phyloP scores from a whole-genome alignment of 108 stramenopile species.

The Cyclotella cryptica region DNA sequence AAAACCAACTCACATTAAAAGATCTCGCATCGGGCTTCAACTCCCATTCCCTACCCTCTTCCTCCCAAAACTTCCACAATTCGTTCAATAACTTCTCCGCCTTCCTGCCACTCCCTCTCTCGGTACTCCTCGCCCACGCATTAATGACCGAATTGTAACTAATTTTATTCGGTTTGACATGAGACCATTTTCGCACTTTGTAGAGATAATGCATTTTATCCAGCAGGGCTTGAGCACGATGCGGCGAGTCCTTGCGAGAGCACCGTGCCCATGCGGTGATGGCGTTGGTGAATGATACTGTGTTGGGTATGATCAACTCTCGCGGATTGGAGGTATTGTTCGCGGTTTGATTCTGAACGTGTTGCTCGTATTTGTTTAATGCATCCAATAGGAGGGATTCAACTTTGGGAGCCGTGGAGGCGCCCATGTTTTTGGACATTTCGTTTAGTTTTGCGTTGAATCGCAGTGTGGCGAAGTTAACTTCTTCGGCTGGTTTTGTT shows the following conservation, averaged over 20 bases:
- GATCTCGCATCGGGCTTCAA: conserved; percentile 40
- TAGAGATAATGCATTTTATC: conserved; percentile 35
- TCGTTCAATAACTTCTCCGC: conserved; percentile 49
- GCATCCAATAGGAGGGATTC: conserved; percentile 34
- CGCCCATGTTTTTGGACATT: conserved; percentile 39
- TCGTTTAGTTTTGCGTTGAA: conserved; percentile 47
- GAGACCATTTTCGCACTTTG: conserved; percentile 27
- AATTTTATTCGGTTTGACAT: conserved; percentile 68
- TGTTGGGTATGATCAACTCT: conserved; percentile 42
- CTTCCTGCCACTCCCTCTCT: conserved; percentile 29
- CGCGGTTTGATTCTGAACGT: neutral
- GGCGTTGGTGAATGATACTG: conserved; percentile 58
- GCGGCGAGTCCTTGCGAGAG: conserved; percentile 53
- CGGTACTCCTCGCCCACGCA: conserved; percentile 54
- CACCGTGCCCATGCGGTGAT: conserved; percentile 69
- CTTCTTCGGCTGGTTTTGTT: conserved; percentile 4
- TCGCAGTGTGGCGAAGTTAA: conserved; percentile 48
- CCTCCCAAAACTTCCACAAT: conserved; percentile 53
- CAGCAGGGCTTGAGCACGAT: conserved; percentile 48
- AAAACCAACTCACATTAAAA: conserved; percentile 23
- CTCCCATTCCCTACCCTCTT: conserved; percentile 14
- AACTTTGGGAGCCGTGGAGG: conserved; percentile 42
- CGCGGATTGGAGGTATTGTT: neutral
- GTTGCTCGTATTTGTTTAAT: conserved; percentile 30
- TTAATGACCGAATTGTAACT: conserved; percentile 68